Percentiles rank a stretch among this genome's conserved stretches.
phyloP scores from a whole-genome alignment of 2,329 filamentous ascomycete genomes.

The Apiospora pterosperma region DNA sequence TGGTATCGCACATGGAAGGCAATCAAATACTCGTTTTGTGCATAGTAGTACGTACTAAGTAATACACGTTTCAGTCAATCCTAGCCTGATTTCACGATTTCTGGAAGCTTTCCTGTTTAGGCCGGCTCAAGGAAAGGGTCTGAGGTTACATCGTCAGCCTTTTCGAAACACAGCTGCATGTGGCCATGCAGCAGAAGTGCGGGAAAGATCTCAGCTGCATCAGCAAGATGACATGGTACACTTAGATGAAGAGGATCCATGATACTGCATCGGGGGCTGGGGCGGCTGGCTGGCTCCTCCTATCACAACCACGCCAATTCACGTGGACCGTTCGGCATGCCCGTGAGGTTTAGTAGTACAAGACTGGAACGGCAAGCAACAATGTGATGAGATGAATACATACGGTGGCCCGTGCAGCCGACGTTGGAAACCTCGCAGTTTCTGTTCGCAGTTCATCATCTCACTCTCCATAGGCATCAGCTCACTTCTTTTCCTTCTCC shows the following conservation, averaged over 20 bases:
- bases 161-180: neutral
- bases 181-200: neutral
- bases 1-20: neutral
- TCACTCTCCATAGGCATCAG: neutral
- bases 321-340: neutral
- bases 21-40: neutral
- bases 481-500: neutral
- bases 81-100: neutral
- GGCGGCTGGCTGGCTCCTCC: neutral
- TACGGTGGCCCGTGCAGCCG: neutral
- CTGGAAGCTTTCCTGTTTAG: slow-evolving; percentile 5
- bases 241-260: neutral
- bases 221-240: neutral
- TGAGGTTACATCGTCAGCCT: neutral
- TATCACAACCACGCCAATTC: neutral
- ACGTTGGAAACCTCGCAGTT: neutral
- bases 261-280: neutral
- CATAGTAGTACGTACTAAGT: no score
- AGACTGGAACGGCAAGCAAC: neutral
- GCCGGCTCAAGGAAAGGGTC: neutral
- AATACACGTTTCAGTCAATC: neutral
- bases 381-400: neutral
- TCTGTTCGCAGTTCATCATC: neutral
- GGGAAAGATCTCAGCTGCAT: slow-evolving; percentile 1
- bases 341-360: neutral